A percentile compares a stretch with the other conserved stretches of the same genome.
Conservation (phyloP, 441 rosid genomes). For the Omphalea diandra region DNA sequence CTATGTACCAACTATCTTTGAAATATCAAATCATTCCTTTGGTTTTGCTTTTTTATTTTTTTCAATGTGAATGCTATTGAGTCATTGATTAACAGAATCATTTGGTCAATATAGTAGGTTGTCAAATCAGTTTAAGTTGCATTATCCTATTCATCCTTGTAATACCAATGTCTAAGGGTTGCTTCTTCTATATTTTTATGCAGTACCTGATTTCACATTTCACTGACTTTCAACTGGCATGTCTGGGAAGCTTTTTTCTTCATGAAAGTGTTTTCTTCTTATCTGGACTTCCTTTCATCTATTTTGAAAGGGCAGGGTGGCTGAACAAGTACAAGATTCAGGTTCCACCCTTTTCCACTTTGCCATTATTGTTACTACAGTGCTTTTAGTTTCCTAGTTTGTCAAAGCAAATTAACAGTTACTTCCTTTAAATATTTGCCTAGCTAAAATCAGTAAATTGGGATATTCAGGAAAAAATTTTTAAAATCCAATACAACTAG, state of each 20-base stretch:
- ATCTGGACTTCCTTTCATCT: slow-evolving; percentile 90
- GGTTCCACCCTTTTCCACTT: slow-evolving; percentile 45
- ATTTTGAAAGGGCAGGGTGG: slow-evolving; percentile 82
- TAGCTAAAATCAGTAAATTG: neutral
- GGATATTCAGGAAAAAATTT: neutral
- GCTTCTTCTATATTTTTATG: slow-evolving; percentile 29
- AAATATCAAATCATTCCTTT: no score
- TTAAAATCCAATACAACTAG: neutral
- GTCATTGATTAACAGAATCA: neutral
- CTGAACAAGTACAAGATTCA: slow-evolving; percentile 91
- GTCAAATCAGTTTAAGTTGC: neutral
- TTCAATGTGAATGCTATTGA: neutral
- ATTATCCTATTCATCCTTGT: neutral
- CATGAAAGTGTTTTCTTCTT: slow-evolving; percentile 94
- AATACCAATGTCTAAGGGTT: neutral
- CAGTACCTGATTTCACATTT: slow-evolving; percentile 82
- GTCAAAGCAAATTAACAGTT: neutral
- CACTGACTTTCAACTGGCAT: slow-evolving; percentile 87
- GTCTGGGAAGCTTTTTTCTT: slow-evolving; percentile 89
- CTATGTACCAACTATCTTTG: no score
- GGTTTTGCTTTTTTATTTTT: neutral
- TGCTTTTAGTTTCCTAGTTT: neutral
- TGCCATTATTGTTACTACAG: neutral
- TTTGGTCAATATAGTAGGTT: neutral
- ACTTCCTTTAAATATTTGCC: slow-evolving; percentile 6